Evolutionary conservation across 768 basidiomycete species (phyloP), one percentile per base, ranked within the genome.

Genomic region (Mrakia hoshinonis): DNA sequence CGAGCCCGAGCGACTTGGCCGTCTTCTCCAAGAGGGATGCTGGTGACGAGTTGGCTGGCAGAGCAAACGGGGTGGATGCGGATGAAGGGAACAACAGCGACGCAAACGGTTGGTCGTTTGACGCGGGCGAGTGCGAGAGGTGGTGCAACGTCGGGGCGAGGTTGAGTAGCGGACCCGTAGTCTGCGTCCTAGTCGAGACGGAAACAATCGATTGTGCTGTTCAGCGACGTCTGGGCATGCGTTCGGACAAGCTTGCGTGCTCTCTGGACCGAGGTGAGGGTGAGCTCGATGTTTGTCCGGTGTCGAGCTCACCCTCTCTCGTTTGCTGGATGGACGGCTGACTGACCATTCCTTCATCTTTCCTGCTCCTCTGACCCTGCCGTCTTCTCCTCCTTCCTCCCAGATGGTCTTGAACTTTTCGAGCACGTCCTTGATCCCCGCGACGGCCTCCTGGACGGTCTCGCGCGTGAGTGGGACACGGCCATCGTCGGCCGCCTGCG

Each of bases 301-400:
- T 38, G 7, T 36, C 34, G 31, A 13, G 31, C 15, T 36, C 26
- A n/a, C 58, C 31, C 58, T 34, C 24, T n/a, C 49, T 49, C 48
- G 20, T 55, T 31, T 4, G 26, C 13, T 36, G 20, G 10, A 29
- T 29, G 29, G 31, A 12, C 10, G 18, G 3, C 4, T 15, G 1
- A 66, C 65, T 36, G n/a, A 66, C 65, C 65, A 66, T 36, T 66
- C 65, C 65, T 66, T 66, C 65, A 66, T 66, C 29, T 49, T 36
- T 2, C 65, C 65, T 7, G 65, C 65, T 66, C 48, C 65, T 34
- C 65, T 29, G 4, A 66, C 48, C 48, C 65, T 66, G 1, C 43
- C 65, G 11, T 66, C 65, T 12, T 66, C 65, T 6, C 65, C 65
- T 22, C 47, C 65, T 36, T 66, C 65, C 2, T 66, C 65, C 65